Evolutionary conservation across 2,329 filamentous ascomycete genomes (phyloP), one percentile per base, ranked within the genome.

Genomic region (Colletotrichum lupini): DNA sequence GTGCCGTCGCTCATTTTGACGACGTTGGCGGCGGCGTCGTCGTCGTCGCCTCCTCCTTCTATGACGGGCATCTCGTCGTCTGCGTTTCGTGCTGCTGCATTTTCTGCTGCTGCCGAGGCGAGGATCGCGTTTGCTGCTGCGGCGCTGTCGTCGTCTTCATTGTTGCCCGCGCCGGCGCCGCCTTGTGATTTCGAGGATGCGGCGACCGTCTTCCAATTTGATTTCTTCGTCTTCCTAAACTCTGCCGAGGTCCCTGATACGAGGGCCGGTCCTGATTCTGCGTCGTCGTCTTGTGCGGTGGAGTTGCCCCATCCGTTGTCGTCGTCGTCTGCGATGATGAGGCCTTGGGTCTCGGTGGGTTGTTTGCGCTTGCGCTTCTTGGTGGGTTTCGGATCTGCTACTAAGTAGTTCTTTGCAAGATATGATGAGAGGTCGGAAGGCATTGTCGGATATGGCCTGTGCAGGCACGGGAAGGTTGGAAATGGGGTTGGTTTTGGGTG

Each of bases 321-420:
- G 79, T 90, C 88, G 80, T 93, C 91, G 81, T 93, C 91, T 72
- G 88, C 89, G 72, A 93, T 92, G 63, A 92, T 85, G 32, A 93
- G 87, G 59, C 91, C 90, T 32, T 86, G 83, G 58, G 78, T 77
- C 49, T 83, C 80, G 63, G 81, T 75, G 64, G 82, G 78, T 70
- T 87, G 82, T 81, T 92, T 92, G 78, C 89, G 87, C 83, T 92
- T 93, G 74, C 89, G 87, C 80, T 92, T 92, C 79, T 92, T 92
- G 57, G 62, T 53, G 22, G 89, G 87, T 75, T 89, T 90, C 6
- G 86, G 82, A 74, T 91, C 88, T 53, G 88, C 85, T 68, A 88
- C 85, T 62, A 99, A 92, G 82, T 99, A 99, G 82, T 95, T 97
- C 75, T 94, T 93, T 49, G 96, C 95, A 46, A 99, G 90, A 80